Percentiles rank a stretch among this genome's conserved stretches.
Conservation (phyloP, 768 basidiomycete species). For the Collybia sordida region DNA sequence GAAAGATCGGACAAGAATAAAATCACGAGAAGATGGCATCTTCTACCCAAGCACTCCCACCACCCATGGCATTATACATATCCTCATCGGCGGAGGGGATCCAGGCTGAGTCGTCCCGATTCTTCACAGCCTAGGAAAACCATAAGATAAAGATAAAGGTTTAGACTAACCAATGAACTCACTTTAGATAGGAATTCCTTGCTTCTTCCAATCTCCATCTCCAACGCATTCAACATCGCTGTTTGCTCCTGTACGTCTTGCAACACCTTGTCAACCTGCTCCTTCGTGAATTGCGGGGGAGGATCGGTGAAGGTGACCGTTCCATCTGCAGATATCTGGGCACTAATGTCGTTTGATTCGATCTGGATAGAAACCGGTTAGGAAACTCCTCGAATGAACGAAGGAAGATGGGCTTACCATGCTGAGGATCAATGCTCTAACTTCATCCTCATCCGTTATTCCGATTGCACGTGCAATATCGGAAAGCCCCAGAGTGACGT, state of each 20-base stretch:
- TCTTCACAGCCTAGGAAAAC: conserved; percentile 17
- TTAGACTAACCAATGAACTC: conserved; percentile 4
- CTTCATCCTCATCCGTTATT: conserved; percentile 52
- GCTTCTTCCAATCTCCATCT: conserved; percentile 58
- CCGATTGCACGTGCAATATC: conserved; percentile 65
- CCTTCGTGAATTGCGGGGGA: conserved; percentile 54
- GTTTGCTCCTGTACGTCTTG: conserved; percentile 55
- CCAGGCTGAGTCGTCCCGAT: conserved; percentile 19
- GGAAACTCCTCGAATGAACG: neutral
- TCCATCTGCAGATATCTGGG: conserved; percentile 62
- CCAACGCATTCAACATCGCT: conserved; percentile 44
- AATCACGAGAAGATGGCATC: conserved; percentile 5
- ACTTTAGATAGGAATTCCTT: conserved; percentile 78
- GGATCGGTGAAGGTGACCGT: conserved; percentile 77
- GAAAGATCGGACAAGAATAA: neutral
- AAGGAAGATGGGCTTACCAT: conserved; percentile 55
- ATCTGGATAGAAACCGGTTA: conserved; percentile 44
- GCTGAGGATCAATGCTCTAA: conserved; percentile 58
- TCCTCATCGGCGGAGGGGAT: conserved; percentile 17
- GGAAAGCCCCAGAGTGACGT: conserved; percentile 70
- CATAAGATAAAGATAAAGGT: neutral
- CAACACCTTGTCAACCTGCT: conserved; percentile 61
- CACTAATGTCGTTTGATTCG: conserved; percentile 66
- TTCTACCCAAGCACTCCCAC: conserved; percentile 1
- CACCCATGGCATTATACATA: conserved; percentile 10